phyloP scores from a whole-genome alignment of 2,329 filamentous ascomycete genomes.

The Kalaharituber pfeilii region DNA sequence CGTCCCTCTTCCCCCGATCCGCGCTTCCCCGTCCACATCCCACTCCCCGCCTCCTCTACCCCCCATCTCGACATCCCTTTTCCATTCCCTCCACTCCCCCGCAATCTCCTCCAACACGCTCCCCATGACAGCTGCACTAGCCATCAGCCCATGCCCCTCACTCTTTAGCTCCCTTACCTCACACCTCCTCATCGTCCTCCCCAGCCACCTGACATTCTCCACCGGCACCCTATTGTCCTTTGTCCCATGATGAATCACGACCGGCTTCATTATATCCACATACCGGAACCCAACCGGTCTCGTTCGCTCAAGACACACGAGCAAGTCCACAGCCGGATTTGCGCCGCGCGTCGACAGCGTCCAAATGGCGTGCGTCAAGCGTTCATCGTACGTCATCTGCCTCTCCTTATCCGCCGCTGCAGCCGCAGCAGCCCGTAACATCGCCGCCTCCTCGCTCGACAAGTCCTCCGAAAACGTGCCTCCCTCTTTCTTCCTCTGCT shows the following conservation, averaged over 20 bases:
- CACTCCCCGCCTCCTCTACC: conserved; percentile 11
- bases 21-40: neutral
- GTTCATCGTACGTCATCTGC: conserved; percentile 59
- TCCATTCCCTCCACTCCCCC: conserved; percentile 84
- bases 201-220: conserved; percentile 88
- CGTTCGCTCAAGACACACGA: conserved; percentile 79
- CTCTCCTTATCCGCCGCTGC: conserved; percentile 53
- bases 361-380: conserved; percentile 88
- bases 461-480: conserved; percentile 17
- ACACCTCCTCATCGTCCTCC: conserved; percentile 80
- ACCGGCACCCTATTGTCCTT: conserved; percentile 82
- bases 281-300: conserved; percentile 92
- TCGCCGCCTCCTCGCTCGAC: conserved; percentile 24
- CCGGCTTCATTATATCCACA: conserved; percentile 78
- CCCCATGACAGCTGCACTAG: conserved; percentile 81
- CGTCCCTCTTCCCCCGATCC: neutral
- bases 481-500: neutral
- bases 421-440: conserved; percentile 39
- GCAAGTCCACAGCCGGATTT: conserved; percentile 81
- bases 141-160: conserved; percentile 92
- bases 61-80: conserved; percentile 29
- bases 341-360: conserved; percentile 75
- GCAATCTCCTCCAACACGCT: conserved; percentile 87
- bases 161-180: conserved; percentile 80
- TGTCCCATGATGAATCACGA: conserved; percentile 87